Conservation (phyloP, 169 alveolate species). For the Theileria luwenshuni region DNA sequence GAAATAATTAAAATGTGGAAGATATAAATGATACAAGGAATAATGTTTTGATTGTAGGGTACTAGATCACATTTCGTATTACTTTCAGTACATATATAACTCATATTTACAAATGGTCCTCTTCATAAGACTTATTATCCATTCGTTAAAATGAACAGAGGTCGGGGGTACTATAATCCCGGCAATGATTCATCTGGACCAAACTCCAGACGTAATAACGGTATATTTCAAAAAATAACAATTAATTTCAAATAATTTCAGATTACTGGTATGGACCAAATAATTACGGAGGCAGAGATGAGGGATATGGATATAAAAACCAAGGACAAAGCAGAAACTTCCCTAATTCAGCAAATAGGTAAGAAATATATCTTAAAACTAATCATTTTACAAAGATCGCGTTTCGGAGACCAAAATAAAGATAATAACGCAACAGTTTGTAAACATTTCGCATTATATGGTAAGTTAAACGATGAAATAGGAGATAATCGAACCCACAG, state of each 20-base stretch:
- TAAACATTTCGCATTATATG: slow-evolving; percentile 53
- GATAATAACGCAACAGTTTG: slow-evolving; percentile 31
- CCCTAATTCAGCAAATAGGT: slow-evolving; percentile 14
- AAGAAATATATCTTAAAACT: background rate
- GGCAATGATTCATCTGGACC: slow-evolving; percentile 49
- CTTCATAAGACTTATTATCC: background rate
- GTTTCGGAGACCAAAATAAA: slow-evolving; percentile 20
- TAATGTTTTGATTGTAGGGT: slow-evolving; percentile 7
- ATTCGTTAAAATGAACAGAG: slow-evolving; percentile 49
- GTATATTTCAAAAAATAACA: background rate
- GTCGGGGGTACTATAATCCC: slow-evolving; percentile 58
- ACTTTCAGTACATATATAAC: background rate
- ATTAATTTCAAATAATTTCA: slow-evolving; percentile 23
- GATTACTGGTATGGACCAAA: slow-evolving; percentile 54
- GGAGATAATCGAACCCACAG: no score
- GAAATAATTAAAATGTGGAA: background rate
- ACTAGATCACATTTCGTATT: background rate
- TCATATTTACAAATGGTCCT: background rate
- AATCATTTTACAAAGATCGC: background rate
- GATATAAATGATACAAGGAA: background rate
- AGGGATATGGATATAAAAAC: slow-evolving; percentile 25
- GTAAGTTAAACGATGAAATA: no score
- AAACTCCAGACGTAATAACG: slow-evolving; percentile 21
- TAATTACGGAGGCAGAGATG: slow-evolving; percentile 37
- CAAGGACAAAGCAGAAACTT: slow-evolving; percentile 28